Conservation (phyloP, 805 yeast species). For the Saccharomycopsis selenospora region DNA sequence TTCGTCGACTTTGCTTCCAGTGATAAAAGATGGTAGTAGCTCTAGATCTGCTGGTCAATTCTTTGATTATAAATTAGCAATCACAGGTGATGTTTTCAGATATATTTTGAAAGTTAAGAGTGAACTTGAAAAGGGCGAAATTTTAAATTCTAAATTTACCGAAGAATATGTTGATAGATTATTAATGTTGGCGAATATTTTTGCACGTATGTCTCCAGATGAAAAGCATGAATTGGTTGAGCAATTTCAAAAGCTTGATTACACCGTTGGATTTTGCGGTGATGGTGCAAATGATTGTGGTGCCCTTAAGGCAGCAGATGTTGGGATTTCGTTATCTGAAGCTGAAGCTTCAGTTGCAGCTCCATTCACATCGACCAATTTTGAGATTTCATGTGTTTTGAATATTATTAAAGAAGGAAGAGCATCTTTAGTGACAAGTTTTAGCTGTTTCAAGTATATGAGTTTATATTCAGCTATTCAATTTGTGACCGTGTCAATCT, state of each 20-base stretch:
- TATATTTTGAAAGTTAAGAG: slow-evolving; percentile 50
- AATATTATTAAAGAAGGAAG: slow-evolving; percentile 92
- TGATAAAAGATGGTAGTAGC: slow-evolving; percentile 22
- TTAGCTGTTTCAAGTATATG: slow-evolving; percentile 97
- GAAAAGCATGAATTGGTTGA: slow-evolving; percentile 95
- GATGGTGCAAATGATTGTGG: slow-evolving; percentile 99
- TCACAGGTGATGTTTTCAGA: slow-evolving; percentile 90
- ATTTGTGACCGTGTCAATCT: slow-evolving; percentile 75
- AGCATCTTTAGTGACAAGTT: slow-evolving; percentile 89
- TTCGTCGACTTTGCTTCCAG: slow-evolving; percentile 50
- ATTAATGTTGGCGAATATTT: slow-evolving; percentile 66
- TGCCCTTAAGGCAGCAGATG: slow-evolving; percentile 95
- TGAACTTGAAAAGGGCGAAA: slow-evolving; percentile 31
- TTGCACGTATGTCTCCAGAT: slow-evolving; percentile 98
- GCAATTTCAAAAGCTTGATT: slow-evolving; percentile 74
- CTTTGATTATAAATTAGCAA: slow-evolving; percentile 60
- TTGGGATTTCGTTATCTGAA: slow-evolving; percentile 90
- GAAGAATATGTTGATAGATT: slow-evolving; percentile 44
- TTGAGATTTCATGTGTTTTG: slow-evolving; percentile 88
- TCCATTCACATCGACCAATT: slow-evolving; percentile 85
- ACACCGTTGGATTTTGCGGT: slow-evolving; percentile 95
- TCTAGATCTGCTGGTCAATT: slow-evolving; percentile 17
- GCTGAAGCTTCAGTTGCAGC: slow-evolving; percentile 99
- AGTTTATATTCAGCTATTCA: slow-evolving; percentile 95
- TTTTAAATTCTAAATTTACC: slow-evolving; percentile 20